Evolutionary conservation across 805 yeast genomes (phyloP).

Genomic region (Tanozyma kutaoensis): DNA sequence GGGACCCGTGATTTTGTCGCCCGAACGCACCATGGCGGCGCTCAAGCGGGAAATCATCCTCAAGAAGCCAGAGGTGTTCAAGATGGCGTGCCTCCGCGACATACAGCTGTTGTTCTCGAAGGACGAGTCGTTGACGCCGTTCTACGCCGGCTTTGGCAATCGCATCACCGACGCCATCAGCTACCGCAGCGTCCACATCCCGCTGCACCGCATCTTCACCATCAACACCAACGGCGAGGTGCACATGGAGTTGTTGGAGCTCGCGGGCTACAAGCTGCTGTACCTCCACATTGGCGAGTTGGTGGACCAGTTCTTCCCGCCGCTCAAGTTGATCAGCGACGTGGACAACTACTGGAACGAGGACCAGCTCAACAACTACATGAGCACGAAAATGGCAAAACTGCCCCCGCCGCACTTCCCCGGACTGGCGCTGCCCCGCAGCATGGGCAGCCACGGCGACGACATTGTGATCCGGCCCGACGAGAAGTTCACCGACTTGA

Average conservation of each 20-base stretch:
- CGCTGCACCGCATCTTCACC: slow-evolving; percentile 88
- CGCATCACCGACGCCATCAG: slow-evolving; percentile 93
- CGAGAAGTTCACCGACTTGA: slow-evolving; percentile 71
- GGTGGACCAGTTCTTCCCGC: slow-evolving; percentile 96
- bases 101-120: slow-evolving; percentile 54
- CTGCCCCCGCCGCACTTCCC: neutral
- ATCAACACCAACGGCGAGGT: slow-evolving; percentile 96
- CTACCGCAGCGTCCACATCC: slow-evolving; percentile 86
- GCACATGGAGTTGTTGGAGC: slow-evolving; percentile 87
- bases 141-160: slow-evolving; percentile 96
- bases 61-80: slow-evolving; percentile 95
- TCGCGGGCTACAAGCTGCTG: slow-evolving; percentile 84
- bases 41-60: slow-evolving; percentile 80
- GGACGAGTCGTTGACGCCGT: slow-evolving; percentile 40
- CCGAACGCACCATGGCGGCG: slow-evolving; percentile 96
- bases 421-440: slow-evolving; percentile 4
- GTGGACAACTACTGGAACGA: slow-evolving; percentile 21
- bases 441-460: slow-evolving; percentile 6
- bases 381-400: slow-evolving; percentile 7
- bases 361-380: slow-evolving; percentile 20
- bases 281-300: slow-evolving; percentile 84
- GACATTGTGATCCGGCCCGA: slow-evolving; percentile 25
- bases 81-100: slow-evolving; percentile 92
- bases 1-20: slow-evolving; percentile 92
- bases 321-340: slow-evolving; percentile 26